Base-by-base conservation (phyloP, 2,329 filamentous ascomycete genomes). In the Trichoderma sp. region DNA sequence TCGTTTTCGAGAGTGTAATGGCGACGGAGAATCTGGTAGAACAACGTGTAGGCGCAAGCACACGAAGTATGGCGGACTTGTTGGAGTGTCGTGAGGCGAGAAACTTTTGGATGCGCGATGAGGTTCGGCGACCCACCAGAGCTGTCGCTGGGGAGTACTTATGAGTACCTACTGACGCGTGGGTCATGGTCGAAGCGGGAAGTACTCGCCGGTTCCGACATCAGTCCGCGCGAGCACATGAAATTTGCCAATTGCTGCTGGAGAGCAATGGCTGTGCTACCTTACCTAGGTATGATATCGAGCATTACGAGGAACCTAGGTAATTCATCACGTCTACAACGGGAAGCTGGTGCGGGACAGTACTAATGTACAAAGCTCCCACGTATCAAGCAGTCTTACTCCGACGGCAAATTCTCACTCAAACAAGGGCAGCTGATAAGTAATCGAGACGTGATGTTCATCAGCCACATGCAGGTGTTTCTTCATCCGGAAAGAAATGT, bases 31-130 rank as follows among this genome's bases (percentile, higher is more conserved):
- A 34, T 7, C 48, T 24, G 59, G 17, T 21, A 26, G 41, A 34
- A 21, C 17, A 34, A 61, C 30, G 28, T 10, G 44, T 19, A 39
- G 14, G 26, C n/a, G 34, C 12, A 39, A 39, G 12, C 30, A 5
- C 19, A 17, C 6, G 17, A 34, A 52, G 28, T n/a, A 30, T 34
- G 19, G 50, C 12, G 50, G 12, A 52, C 19, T 52, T 3, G 17
- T 52, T 3, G 17, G 19, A 34, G 34, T 34, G 30, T 52, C 30
- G 26, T 34, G 48, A 62, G 59, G 59, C 59, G 34, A 24, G 59
- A 62, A 62, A 62, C 48, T 62, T 54, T 62, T 52, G 12, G 39
- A 44, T 21, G 55, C 41, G 55, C 41, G n/a, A 47, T 52, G 48
- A 54, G 28, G 48, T 54, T 19, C 39, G 48, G 34, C 48, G 59